Conservation (phyloP, 2,329 filamentous ascomycete genomes). For the Chaetomiaceae sp. region DNA sequence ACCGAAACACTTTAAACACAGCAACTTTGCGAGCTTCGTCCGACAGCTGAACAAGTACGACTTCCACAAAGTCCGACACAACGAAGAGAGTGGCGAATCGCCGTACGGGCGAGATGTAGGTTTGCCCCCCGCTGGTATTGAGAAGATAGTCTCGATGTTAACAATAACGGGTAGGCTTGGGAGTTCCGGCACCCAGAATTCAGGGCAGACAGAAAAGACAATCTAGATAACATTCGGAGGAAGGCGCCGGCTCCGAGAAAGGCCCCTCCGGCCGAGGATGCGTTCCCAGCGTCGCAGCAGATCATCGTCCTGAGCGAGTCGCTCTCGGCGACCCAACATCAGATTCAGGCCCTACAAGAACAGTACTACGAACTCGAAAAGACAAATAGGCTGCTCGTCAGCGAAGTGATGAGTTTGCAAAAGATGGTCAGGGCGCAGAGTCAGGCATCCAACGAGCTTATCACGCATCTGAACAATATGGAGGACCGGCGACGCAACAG, state of each 20-base stretch:
- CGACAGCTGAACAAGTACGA: constrained; percentile 96
- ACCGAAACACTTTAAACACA: constrained; percentile 98
- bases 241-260: constrained; percentile 93
- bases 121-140: too few species aligned
- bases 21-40: constrained; percentile 96
- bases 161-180: constrained; percentile 60
- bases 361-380: constrained; percentile 73
- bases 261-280: constrained; percentile 59
- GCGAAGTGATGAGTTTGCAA: constrained; percentile 57
- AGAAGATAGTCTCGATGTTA: too few species aligned
- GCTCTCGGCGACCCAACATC: constrained; percentile 83
- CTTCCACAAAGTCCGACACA: constrained; percentile 95
- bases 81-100: constrained; percentile 77
- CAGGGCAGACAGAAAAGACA: constrained; percentile 91
- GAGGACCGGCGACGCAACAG: constrained; percentile 43
- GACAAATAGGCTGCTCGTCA: constrained; percentile 58
- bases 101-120: constrained; percentile 74
- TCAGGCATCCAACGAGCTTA: constrained; percentile 54
- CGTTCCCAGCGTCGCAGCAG: constrained; percentile 77
- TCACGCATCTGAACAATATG: constrained; percentile 50
- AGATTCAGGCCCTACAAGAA: constrained; percentile 82
- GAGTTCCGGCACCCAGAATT: constrained; percentile 98
- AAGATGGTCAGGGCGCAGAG: constrained; percentile 57
- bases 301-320: constrained; percentile 86
- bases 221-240: constrained; percentile 89